Percentiles rank a stretch among this genome's conserved stretches.
These are phyloP conservation scores for Phyllosticta paracitricarpa DNA, from an alignment of 2,329 filamentous ascomycete species.

Conservation along the genomic window DNA sequence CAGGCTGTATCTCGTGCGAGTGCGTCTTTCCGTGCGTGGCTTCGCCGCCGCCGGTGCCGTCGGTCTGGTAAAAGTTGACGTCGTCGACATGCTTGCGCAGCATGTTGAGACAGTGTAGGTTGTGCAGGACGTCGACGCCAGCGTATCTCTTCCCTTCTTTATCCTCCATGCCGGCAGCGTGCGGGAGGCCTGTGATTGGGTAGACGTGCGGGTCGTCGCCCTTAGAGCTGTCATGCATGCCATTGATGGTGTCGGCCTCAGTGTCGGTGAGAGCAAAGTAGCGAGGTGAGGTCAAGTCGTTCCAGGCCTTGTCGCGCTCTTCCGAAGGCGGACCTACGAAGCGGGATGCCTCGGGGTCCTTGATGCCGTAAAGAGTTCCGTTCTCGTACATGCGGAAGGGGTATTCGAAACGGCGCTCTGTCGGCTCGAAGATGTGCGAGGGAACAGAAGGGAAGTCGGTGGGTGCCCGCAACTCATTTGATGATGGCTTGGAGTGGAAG, in stretches of 20 bases:
- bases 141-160: neutral
- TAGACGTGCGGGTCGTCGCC: neutral
- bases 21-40: slow-evolving; percentile 5
- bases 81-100: slow-evolving; percentile 13
- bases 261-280: neutral
- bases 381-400: neutral
- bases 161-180: neutral
- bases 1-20: neutral
- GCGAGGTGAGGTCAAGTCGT: slow-evolving; percentile 10
- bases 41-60: neutral
- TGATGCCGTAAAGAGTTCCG: neutral
- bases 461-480: neutral
- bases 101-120: slow-evolving; percentile 15
- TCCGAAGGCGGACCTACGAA: slow-evolving; percentile 14
- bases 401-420: neutral
- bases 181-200: neutral
- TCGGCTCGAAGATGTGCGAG: neutral
- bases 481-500: neutral
- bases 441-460: neutral
- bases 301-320: slow-evolving; percentile 13
- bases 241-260: neutral
- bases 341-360: neutral
- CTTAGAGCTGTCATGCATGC: neutral
- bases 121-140: slow-evolving; percentile 14
- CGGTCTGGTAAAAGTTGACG: slow-evolving; percentile 9